A percentile compares a stretch with the other conserved stretches of the same genome.
These are phyloP conservation scores for Royoungia palumana DNA, from an alignment of 768 basidiomycete genomes.

Conservation along the genomic window DNA sequence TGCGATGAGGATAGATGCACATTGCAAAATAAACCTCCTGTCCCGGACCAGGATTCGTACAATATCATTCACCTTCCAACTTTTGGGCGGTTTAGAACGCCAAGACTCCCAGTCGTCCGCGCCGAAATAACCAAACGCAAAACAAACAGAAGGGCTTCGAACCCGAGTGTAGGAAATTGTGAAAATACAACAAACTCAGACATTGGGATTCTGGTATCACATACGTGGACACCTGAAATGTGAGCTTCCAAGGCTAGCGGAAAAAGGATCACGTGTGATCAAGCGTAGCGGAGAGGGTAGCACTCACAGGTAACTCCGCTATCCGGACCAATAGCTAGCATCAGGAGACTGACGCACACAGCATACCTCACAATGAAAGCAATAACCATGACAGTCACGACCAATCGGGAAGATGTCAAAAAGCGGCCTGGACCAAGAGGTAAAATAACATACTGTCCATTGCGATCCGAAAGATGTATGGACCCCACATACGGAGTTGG, in stretches of 20 bases:
- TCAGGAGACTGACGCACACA: slow-evolving; percentile 2
- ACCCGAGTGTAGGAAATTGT: slow-evolving; percentile 8
- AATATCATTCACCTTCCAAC: slow-evolving; percentile 4
- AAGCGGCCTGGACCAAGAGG: not conserved
- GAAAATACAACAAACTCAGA: not conserved
- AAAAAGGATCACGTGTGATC: not conserved
- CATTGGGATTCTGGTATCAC: not conserved
- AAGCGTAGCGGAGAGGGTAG: not conserved
- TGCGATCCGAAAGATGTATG: slow-evolving; percentile 11
- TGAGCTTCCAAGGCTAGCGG: not conserved
- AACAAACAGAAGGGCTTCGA: slow-evolving; percentile 15
- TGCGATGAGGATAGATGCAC: slow-evolving; percentile 1
- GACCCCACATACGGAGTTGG: slow-evolving; percentile 14
- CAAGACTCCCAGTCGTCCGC: slow-evolving; percentile 3
- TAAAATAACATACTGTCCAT: slow-evolving; percentile 18
- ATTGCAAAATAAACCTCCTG: slow-evolving; percentile 19
- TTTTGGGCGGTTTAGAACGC: not conserved
- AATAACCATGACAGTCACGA: slow-evolving; percentile 3
- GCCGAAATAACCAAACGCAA: slow-evolving; percentile 12
- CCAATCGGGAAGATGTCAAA: slow-evolving; percentile 5
- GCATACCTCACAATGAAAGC: slow-evolving; percentile 8
- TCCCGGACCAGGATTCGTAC: slow-evolving; percentile 16
- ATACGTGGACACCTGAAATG: not conserved
- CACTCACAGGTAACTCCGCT: slow-evolving; percentile 8
- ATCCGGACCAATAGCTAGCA: slow-evolving; percentile 11